Percentiles rank a stretch among this genome's conserved stretches.
Evolutionary conservation across 495 filamentous ascomycete genomes (phyloP).

Genomic region (Penicillium diatomitis): DNA sequence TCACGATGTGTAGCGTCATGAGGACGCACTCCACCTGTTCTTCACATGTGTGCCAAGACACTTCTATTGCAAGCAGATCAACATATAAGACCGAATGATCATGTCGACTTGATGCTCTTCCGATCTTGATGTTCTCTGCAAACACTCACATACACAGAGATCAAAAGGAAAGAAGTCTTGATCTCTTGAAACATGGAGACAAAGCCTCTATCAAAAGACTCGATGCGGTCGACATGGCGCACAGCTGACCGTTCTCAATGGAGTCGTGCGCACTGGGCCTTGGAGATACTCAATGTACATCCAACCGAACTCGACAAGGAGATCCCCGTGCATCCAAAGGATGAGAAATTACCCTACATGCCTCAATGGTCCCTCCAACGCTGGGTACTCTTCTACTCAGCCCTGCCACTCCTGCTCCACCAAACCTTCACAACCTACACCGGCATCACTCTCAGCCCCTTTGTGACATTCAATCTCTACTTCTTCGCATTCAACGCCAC

Average conservation of each 20-base stretch:
- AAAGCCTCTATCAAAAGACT: constrained; percentile 28
- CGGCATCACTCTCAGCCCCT: constrained; percentile 19
- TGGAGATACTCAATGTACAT: constrained; percentile 29
- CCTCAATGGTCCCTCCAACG: constrained; percentile 30
- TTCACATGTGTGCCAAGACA: constrained; percentile 9
- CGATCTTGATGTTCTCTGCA: too few species aligned
- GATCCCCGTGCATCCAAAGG: constrained; percentile 28
- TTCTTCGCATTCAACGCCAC: constrained; percentile 27
- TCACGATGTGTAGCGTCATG: constrained; percentile 8
- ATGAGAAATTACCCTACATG: constrained; percentile 30
- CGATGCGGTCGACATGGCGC: constrained; percentile 37
- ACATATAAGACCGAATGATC: neutral
- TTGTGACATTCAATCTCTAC: constrained; percentile 29
- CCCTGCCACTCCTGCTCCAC: constrained; percentile 27
- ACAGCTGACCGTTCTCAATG: constrained; percentile 23
- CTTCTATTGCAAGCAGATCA: too few species aligned
- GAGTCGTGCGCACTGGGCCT: constrained; percentile 25
- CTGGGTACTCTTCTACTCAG: constrained; percentile 31
- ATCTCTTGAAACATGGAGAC: constrained; percentile 13
- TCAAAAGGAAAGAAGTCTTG: too few species aligned
- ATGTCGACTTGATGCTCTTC: neutral
- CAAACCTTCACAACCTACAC: constrained; percentile 24
- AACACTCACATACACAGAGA: too few species aligned
- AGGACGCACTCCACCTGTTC: neutral
- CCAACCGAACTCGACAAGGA: constrained; percentile 23